Evolutionary conservation across 106 monocot genomes (phyloP).

Genomic region (Dendrobium nobile): DNA sequence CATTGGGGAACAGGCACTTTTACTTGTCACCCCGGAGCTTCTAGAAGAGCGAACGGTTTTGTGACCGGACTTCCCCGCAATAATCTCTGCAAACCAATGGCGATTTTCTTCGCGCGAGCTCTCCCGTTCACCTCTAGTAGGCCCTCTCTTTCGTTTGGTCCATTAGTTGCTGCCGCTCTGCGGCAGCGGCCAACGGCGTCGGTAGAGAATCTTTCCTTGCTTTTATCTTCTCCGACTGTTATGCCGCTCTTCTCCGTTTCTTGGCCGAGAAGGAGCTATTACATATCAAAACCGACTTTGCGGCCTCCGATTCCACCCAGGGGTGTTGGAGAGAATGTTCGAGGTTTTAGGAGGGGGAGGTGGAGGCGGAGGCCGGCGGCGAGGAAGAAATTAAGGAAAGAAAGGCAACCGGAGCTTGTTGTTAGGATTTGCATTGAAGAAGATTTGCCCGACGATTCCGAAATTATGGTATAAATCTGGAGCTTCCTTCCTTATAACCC

Average conservation of each 20-base stretch:
- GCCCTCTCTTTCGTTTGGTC: neutral
- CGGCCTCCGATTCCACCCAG: neutral
- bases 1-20: too few species aligned
- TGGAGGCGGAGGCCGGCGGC: conserved; percentile 19
- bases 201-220: neutral
- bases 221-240: neutral
- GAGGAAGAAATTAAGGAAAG: conserved; percentile 4
- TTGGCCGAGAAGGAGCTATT: neutral
- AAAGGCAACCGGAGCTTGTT: conserved; percentile 5
- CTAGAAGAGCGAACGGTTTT: too few species aligned
- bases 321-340: conserved; percentile 11
- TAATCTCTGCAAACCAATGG: conserved; percentile 1
- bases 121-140: neutral
- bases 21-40: too few species aligned
- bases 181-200: neutral
- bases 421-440: conserved; percentile 14
- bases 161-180: neutral
- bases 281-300: neutral
- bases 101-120: neutral
- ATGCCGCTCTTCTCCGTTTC: conserved; percentile 7
- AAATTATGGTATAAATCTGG: conserved; percentile 5
- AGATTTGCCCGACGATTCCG: conserved; percentile 14
- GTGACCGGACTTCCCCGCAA: too few species aligned
- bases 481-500: neutral
- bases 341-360: conserved; percentile 10